Percentiles rank a stretch among this genome's conserved stretches.
These are phyloP conservation scores for Pulveroboletus frians DNA, from an alignment of 768 basidiomycete species.

Conservation along the genomic window DNA sequence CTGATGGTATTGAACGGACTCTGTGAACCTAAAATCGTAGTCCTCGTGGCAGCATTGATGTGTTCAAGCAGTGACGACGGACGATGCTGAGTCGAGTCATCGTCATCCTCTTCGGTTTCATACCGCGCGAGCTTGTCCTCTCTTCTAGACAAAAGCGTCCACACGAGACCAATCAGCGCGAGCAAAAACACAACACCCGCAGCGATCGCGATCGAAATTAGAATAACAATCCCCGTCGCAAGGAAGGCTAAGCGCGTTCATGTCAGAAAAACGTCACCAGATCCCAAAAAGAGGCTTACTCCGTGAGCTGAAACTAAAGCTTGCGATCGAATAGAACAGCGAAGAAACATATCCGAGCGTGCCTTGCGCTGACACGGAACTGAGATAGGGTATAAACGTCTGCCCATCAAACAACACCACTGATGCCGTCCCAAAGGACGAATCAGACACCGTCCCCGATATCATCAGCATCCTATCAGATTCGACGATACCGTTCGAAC, in stretches of 20 bases:
- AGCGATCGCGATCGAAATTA: slow-evolving; percentile 95
- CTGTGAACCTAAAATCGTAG: slow-evolving; percentile 63
- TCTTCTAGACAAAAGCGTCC: slow-evolving; percentile 80
- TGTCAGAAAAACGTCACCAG: neutral
- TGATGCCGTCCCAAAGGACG: slow-evolving; percentile 73
- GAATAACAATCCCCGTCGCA: slow-evolving; percentile 87
- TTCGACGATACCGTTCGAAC: slow-evolving; percentile 65
- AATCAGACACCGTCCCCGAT: slow-evolving; percentile 69
- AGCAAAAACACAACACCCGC: slow-evolving; percentile 90
- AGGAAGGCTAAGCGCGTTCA: slow-evolving; percentile 59
- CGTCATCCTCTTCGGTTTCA: slow-evolving; percentile 68
- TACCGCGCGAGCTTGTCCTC: slow-evolving; percentile 67
- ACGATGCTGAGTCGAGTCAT: slow-evolving; percentile 70
- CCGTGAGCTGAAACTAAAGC: slow-evolving; percentile 67
- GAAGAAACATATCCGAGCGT: slow-evolving; percentile 65
- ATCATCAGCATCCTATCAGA: slow-evolving; percentile 86
- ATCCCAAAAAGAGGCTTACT: slow-evolving; percentile 42
- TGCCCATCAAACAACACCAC: slow-evolving; percentile 85
- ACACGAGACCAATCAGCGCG: slow-evolving; percentile 78
- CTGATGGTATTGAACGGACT: slow-evolving; percentile 35
- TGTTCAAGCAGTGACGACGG: slow-evolving; percentile 87
- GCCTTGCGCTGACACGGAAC: slow-evolving; percentile 61
- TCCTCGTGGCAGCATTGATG: slow-evolving; percentile 85
- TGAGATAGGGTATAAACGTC: slow-evolving; percentile 75
- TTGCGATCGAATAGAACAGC: slow-evolving; percentile 77